Conservation (phyloP, 257 asterid species). For the Leonotis leonurus region DNA sequence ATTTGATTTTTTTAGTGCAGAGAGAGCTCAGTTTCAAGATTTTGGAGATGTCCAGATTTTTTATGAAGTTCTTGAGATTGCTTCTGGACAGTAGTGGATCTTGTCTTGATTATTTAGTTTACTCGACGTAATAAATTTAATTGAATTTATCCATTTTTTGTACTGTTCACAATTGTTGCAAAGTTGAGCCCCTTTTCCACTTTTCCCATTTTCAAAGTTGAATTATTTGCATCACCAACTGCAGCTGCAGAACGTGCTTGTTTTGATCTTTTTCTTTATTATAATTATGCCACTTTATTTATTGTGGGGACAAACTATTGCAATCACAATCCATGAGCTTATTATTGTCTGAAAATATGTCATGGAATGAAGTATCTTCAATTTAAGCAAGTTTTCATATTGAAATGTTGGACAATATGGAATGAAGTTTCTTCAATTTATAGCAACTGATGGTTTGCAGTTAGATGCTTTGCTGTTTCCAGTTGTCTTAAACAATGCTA, state of each 20-base stretch:
- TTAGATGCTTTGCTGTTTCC: background rate
- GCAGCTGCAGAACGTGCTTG: background rate
- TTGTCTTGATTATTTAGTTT: slow-evolving; percentile 12
- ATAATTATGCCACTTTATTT: background rate
- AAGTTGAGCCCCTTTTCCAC: slow-evolving; percentile 20
- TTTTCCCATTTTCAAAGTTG: slow-evolving; percentile 11
- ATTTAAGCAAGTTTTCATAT: background rate
- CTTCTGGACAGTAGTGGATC: background rate
- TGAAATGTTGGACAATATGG: slow-evolving; percentile 8
- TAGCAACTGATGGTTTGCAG: background rate
- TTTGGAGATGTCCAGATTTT: background rate
- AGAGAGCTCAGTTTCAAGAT: background rate
- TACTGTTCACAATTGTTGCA: slow-evolving; percentile 7
- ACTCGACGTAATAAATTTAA: background rate
- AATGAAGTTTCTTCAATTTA: background rate
- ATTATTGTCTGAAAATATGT: background rate
- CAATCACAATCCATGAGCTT: background rate
- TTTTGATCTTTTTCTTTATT: background rate
- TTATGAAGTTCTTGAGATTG: background rate
- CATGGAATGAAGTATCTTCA: background rate
- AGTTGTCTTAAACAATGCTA: background rate
- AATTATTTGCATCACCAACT: slow-evolving; percentile 1
- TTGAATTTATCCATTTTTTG: slow-evolving; percentile 1
- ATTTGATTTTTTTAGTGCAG: no score
- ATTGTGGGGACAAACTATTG: background rate